Evolutionary conservation across 1,284 basidiomycete genomes (phyloP).

Genomic region (Tremellales sp.): DNA sequence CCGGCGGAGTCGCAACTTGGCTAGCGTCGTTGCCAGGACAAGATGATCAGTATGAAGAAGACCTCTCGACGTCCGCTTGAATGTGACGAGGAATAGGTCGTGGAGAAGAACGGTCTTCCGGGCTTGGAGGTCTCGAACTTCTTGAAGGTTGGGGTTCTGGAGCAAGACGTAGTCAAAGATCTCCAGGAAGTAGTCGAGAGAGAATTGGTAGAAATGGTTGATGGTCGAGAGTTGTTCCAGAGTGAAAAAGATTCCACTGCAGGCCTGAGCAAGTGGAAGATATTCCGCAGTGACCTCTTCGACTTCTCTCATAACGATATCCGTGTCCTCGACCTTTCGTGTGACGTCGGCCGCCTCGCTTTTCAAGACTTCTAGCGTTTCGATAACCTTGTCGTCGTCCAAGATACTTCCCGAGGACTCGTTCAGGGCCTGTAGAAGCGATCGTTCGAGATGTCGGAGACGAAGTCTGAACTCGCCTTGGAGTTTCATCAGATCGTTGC

Average conservation of each 20-base stretch:
- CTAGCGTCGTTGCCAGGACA: conserved; percentile 83
- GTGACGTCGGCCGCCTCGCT: conserved; percentile 96
- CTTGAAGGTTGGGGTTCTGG: conserved; percentile 82
- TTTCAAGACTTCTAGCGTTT: conserved; percentile 94
- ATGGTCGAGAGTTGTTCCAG: conserved; percentile 89
- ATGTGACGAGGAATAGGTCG: conserved; percentile 87
- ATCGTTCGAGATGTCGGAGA: conserved; percentile 86
- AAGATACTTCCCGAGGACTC: conserved; percentile 96
- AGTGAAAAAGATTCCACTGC: conserved; percentile 96
- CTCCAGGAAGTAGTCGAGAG: conserved; percentile 94
- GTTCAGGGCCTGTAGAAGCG: conserved; percentile 91
- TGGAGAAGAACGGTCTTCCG: conserved; percentile 81
- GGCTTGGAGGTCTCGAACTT: conserved; percentile 66
- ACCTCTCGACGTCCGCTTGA: conserved; percentile 84
- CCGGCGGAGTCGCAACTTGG: conserved; percentile 76
- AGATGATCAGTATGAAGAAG: conserved; percentile 88
- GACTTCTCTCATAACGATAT: conserved; percentile 91
- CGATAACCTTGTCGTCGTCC: conserved; percentile 98
- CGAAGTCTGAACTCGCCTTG: conserved; percentile 97
- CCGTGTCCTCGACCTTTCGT: conserved; percentile 95
- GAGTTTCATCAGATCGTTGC: conserved; percentile 97
- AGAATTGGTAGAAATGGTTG: conserved; percentile 99
- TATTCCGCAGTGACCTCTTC: conserved; percentile 95
- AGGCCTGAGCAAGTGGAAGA: conserved; percentile 89
- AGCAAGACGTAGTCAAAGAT: conserved; percentile 94